Evolutionary conservation across 192 early-diverging fungal species (phyloP), one percentile per base, ranked within the genome.

Genomic region (Coemansia sp.): DNA sequence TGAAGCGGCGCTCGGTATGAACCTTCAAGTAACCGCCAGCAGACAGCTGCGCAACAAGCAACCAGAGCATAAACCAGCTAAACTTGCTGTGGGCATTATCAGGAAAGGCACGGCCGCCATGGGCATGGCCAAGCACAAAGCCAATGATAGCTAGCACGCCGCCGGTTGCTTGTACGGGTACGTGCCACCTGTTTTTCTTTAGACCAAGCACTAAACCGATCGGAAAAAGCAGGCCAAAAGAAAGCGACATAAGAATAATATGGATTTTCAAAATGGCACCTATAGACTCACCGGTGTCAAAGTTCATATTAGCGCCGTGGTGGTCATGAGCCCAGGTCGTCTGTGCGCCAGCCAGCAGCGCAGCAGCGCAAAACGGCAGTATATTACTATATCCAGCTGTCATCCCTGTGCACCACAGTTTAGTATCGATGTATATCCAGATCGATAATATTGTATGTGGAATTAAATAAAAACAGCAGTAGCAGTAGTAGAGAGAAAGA

Each of bases 71-170:
- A 33, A 85, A 67, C 68, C 84, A 74, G 60, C 84, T 86, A 74
- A 90, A 88, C 61, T 83, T 76, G 67, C 85, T 76, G 74, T 90
- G 88, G 9, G 87, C 84, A 55, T 84, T 85, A n/a, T 88, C 85
- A 56, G 76, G 76, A 75, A 86, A 90, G 11, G 80, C 81, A 17
- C 88, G 82, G 23, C 88, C 88, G 42, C 73, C 55, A 62, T 90
- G 88, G 19, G 81, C 74, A 69, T 90, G 88, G 0, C 83, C 88
- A 17, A 90, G 78, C 33, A 88, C 67, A 61, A 83, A 87, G 6
- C 88, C 88, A 14, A 84, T 36, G 0, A 77, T 57, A 22, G 85
- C 79, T 20, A 88, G 52, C 0, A 69, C 46, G 7, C 76, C 66
- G 51, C 83, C 88, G 0, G 76, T 27, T 8, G 84, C 67, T 63